Conservation (phyloP, 768 basidiomycete genomes). For the Russula griseocarnosa region DNA sequence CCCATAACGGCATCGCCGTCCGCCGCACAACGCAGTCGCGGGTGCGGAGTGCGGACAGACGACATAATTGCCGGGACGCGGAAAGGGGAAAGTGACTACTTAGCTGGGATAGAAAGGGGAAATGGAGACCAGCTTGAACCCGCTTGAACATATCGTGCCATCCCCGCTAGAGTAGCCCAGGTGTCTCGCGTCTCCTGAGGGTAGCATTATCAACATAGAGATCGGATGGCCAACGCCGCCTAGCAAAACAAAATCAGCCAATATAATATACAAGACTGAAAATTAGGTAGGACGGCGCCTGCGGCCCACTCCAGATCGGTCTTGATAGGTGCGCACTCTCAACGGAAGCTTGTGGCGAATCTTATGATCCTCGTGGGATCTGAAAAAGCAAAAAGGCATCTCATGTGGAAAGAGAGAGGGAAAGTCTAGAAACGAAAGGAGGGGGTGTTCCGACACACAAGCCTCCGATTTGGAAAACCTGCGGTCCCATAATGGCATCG, state of each 20-base stretch:
- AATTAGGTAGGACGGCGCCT: no score
- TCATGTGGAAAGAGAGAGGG: constrained; percentile 7
- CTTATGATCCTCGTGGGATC: background rate
- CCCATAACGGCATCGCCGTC: constrained; percentile 8
- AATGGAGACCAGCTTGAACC: no score
- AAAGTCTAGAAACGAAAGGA: background rate
- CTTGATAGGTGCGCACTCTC: constrained; percentile 13
- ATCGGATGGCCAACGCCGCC: background rate
- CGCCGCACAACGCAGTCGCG: constrained; percentile 23
- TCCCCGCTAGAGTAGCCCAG: no score
- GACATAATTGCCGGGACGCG: constrained; percentile 15
- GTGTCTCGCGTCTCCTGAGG: no score
- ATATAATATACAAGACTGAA: no score
- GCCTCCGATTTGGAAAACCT: constrained; percentile 6
- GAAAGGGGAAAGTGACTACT: constrained; percentile 7
- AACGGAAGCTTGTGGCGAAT: background rate
- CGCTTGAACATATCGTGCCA: no score
- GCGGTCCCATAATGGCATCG: constrained; percentile 11
- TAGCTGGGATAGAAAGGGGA: constrained; percentile 14
- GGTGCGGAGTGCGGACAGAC: constrained; percentile 13
- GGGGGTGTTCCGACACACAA: constrained; percentile 12
- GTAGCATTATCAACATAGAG: no score
- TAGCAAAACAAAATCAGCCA: no score
- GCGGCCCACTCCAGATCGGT: background rate
- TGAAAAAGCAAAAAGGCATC: constrained; percentile 10